Percentiles rank a stretch among this genome's conserved stretches.
Evolutionary conservation across 2,329 filamentous ascomycete genomes (phyloP).

Genomic region (Drechslerella stenobrocha): DNA sequence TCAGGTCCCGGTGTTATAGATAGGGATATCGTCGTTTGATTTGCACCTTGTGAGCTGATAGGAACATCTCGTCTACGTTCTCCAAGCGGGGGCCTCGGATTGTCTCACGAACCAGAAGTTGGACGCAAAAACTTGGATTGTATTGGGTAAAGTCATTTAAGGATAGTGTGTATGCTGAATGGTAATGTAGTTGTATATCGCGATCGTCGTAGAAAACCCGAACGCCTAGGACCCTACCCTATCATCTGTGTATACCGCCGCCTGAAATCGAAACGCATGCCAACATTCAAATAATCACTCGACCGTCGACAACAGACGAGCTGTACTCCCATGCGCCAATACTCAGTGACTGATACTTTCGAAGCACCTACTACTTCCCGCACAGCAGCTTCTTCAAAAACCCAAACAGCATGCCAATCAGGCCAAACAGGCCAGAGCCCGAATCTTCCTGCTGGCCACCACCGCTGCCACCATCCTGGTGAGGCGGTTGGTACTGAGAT

Average conservation of each 20-base stretch:
- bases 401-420: conserved; percentile 31
- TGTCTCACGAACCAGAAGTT: not conserved
- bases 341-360: too few relatives aligned
- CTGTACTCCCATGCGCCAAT: not conserved
- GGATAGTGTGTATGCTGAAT: conserved; percentile 18
- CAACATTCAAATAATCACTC: conserved; percentile 3
- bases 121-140: not conserved
- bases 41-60: too few relatives aligned
- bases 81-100: not conserved
- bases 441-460: conserved; percentile 55
- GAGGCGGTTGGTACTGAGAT: conserved; percentile 58
- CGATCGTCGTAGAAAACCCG: conserved; percentile 7
- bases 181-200: conserved; percentile 6
- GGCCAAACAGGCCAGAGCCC: conserved; percentile 18
- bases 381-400: conserved; percentile 41
- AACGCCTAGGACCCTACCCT: too few relatives aligned
- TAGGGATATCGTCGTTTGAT: not conserved
- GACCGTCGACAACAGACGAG: too few relatives aligned
- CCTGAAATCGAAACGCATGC: conserved; percentile 15
- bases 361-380: conserved; percentile 1
- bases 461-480: conserved; percentile 59
- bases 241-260: conserved; percentile 9
- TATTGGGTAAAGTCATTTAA: conserved; percentile 16
- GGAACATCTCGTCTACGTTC: not conserved
- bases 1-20: conserved; percentile 1